Evolutionary conservation across 2,329 filamentous ascomycete species (phyloP), one percentile per base, ranked within the genome.

Genomic region (Pezicula carpinea): DNA sequence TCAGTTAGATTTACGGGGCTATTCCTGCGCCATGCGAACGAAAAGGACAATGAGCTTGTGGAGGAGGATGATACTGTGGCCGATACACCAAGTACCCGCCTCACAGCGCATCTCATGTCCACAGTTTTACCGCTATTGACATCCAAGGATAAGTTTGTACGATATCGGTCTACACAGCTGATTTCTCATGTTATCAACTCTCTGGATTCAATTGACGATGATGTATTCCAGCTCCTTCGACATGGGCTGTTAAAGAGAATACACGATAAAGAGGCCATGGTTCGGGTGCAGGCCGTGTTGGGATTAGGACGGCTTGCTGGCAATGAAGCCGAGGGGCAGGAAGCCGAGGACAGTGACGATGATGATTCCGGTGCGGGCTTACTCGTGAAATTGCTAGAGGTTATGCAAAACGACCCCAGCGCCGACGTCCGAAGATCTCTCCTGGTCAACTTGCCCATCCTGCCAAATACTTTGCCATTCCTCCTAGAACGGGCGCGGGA

Each of bases 151-250:
- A 97, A 96, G 68, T 86, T 86, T 49, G 86, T 97, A 39, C 82
- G 93, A 49, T 99, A 89, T 67, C 79, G 93, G 49, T 82, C 90
- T 4, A 95, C 92, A 0, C 93, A 99, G 64, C 80, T 96, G 44
- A 82, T 95, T 44, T 87, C 90, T 2, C 88, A 96, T 64, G 83
- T 96, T 53, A 85, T 99, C 69, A 96, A 96, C 69, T 93, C 87
- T 11, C 76, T 99, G 21, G 89, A 95, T 52, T 85, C 89, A 2
- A 89, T 97, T 58, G 93, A 97, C 59, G 90, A 96, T 63, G 89
- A 93, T 41, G 70, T 96, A 10, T 99, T 95, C 64, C 83, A 90
- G 58, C 80, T 89, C 49, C 75, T 97, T 50, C 80, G 89, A 44
- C 77, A 88, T 44, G 87, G 85, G 0, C 72, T 99, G 32, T 71